Conservation (phyloP, 164 flowering plant species). For the Aristolochia fimbriata region DNA sequence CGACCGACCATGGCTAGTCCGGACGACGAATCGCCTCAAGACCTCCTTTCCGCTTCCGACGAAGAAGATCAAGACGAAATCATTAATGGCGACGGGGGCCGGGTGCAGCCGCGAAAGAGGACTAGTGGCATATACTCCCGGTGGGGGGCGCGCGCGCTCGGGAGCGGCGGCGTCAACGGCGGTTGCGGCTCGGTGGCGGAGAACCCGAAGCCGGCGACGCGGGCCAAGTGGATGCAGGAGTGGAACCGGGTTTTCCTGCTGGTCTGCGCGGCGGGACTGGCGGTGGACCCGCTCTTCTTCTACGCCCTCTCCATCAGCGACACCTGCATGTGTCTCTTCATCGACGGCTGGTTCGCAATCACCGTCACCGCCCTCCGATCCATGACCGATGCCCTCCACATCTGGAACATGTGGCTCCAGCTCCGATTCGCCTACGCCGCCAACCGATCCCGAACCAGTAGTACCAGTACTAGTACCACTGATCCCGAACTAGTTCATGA, state of each 20-base stretch:
- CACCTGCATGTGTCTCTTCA: conserved; percentile 66
- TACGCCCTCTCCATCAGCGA: conserved; percentile 77
- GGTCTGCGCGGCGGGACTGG: conserved; percentile 64
- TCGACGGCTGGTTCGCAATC: conserved; percentile 94
- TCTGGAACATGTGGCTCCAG: conserved; percentile 86
- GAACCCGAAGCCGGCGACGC: neutral
- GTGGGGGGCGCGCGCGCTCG: no score
- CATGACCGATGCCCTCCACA: conserved; percentile 79
- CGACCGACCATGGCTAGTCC: no score
- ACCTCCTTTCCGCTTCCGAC: no score
- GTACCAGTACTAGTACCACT: no score
- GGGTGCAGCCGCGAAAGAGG: no score
- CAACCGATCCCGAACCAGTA: conserved; percentile 9
- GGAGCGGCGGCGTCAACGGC: no score
- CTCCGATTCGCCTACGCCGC: conserved; percentile 35
- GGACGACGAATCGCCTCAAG: no score
- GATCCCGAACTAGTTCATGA: conserved; percentile 2
- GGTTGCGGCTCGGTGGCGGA: no score
- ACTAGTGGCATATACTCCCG: no score
- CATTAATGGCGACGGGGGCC: no score
- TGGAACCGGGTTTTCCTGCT: conserved; percentile 81
- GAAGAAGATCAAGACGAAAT: no score
- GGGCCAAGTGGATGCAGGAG: conserved; percentile 66
- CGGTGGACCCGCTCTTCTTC: conserved; percentile 91
- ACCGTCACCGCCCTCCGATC: conserved; percentile 76